Evolutionary conservation across 2,329 filamentous ascomycete genomes (phyloP).

Genomic region (Ascochyta clinopodiicola): DNA sequence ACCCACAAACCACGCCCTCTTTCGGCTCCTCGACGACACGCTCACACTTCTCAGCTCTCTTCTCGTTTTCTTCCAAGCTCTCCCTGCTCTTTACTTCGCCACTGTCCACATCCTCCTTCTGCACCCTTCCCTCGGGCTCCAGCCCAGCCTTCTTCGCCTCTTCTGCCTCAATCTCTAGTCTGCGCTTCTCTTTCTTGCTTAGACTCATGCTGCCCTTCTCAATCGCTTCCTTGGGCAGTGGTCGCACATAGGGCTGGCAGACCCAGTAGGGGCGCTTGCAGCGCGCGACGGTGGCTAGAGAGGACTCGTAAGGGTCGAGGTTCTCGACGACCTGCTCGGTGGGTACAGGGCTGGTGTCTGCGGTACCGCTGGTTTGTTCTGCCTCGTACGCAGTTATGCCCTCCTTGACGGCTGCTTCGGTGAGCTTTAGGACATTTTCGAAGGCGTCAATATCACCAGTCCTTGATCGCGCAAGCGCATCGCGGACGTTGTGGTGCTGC

Average conservation of each 20-base stretch:
- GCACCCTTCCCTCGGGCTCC: slow-evolving; percentile 44
- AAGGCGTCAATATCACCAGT: slow-evolving; percentile 76
- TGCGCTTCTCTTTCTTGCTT: slow-evolving; percentile 69
- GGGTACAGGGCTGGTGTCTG: background rate
- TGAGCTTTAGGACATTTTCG: slow-evolving; percentile 76
- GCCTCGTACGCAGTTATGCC: slow-evolving; percentile 72
- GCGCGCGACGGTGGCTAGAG: slow-evolving; percentile 68
- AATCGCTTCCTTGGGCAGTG: slow-evolving; percentile 85
- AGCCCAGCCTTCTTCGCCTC: slow-evolving; percentile 42
- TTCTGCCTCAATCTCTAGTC: slow-evolving; percentile 50
- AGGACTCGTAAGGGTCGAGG: slow-evolving; percentile 59
- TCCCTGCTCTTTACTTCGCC: slow-evolving; percentile 14
- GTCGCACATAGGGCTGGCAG: slow-evolving; percentile 84
- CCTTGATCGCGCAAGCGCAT: slow-evolving; percentile 74
- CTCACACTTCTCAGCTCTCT: slow-evolving; percentile 15
- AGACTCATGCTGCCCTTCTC: slow-evolving; percentile 77
- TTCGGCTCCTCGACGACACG: slow-evolving; percentile 50
- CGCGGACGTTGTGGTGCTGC: slow-evolving; percentile 81
- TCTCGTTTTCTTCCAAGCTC: slow-evolving; percentile 24
- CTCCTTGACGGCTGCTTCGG: slow-evolving; percentile 76
- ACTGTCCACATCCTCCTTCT: slow-evolving; percentile 62
- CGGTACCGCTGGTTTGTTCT: slow-evolving; percentile 28
- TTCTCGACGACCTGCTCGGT: slow-evolving; percentile 1
- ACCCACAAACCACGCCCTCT: slow-evolving; percentile 55
- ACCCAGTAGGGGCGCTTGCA: slow-evolving; percentile 90